Evolutionary conservation across 2,329 filamentous ascomycete genomes (phyloP).

Genomic region (Xylariaceae sp.): DNA sequence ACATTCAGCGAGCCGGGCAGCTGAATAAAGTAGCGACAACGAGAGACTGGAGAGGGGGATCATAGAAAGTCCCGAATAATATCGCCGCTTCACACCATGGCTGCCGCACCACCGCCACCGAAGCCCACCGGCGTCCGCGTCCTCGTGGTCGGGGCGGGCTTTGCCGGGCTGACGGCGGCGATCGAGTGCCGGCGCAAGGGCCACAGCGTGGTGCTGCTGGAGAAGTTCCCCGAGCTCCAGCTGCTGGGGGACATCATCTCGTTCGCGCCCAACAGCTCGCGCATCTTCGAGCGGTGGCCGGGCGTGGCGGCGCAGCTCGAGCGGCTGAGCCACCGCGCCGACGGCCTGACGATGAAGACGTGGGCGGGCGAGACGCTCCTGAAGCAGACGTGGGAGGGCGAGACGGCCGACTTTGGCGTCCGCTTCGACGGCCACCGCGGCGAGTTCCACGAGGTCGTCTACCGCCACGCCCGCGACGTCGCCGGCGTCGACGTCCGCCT

Average conservation of each 20-base stretch:
- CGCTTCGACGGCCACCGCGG: conserved; percentile 47
- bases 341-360: conserved; percentile 42
- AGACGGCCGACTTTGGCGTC: conserved; percentile 33
- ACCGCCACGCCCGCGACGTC: conserved; percentile 38
- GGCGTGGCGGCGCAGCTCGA: conserved; percentile 40
- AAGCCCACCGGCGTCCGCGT: conserved; percentile 36
- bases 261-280: conserved; percentile 49
- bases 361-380: conserved; percentile 42
- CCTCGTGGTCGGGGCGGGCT: conserved; percentile 45
- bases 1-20: too few relatives aligned
- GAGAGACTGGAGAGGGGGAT: too few relatives aligned
- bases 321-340: conserved; percentile 34
- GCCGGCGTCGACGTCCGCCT: conserved; percentile 42
- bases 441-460: conserved; percentile 44
- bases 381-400: conserved; percentile 34
- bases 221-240: conserved; percentile 37
- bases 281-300: conserved; percentile 50
- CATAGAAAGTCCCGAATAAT: too few relatives aligned
- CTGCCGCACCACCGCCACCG: conserved; percentile 13
- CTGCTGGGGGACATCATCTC: conserved; percentile 42
- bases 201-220: conserved; percentile 37
- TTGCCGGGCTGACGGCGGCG: conserved; percentile 50
- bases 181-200: conserved; percentile 53
- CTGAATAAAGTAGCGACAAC: too few relatives aligned
- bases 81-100: too few relatives aligned